Conservation (phyloP, 441 rosid species). For the Adansonia rubrostipa region DNA sequence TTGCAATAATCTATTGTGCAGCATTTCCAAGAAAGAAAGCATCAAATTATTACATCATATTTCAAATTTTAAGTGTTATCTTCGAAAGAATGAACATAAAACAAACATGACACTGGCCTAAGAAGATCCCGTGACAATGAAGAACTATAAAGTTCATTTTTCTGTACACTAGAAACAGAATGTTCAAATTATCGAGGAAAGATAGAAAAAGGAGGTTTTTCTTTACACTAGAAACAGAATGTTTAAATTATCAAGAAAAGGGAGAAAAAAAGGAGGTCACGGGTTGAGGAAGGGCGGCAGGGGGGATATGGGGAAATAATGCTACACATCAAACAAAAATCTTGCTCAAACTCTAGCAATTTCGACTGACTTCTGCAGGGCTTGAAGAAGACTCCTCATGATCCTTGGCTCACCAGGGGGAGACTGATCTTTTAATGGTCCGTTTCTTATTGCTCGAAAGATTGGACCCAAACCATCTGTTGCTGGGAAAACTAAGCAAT, state of each 20-base stretch:
- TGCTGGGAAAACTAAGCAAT: conserved; percentile 77
- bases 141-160: not conserved
- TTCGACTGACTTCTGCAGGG: conserved; percentile 67
- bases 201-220: not conserved
- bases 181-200: not conserved
- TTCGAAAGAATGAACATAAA: not conserved
- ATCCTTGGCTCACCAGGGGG: conserved; percentile 92
- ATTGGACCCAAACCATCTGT: conserved; percentile 58
- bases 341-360: conserved; percentile 55
- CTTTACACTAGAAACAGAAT: not conserved
- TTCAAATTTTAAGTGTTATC: not conserved
- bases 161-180: not conserved
- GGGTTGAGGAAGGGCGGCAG: too few relatives aligned
- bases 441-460: conserved; percentile 79
- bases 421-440: conserved; percentile 62
- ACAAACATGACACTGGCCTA: not conserved
- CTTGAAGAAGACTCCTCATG: conserved; percentile 88
- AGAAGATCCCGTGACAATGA: not conserved
- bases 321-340: conserved; percentile 8
- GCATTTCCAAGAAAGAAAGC: not conserved
- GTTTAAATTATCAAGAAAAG: not conserved
- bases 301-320: not conserved
- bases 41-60: not conserved
- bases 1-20: not conserved
- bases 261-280: not conserved